Conservation (phyloP, 257 asterid genomes). For the Knoxia roxburghii region DNA sequence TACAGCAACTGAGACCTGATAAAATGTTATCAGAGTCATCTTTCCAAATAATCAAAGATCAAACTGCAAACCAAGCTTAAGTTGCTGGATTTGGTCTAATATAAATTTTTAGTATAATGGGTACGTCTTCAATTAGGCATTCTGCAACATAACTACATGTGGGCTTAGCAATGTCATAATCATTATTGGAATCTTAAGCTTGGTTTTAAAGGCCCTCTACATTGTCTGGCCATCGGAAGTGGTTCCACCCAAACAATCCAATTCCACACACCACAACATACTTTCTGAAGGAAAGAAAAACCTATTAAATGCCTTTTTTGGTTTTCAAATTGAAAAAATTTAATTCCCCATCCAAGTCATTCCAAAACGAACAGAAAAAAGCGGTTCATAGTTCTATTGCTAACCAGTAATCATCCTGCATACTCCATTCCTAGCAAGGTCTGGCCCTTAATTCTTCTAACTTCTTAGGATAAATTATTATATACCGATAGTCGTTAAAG, state of each 20-base stretch:
- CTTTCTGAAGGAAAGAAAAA: neutral
- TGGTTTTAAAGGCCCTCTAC: neutral
- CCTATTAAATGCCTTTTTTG: neutral
- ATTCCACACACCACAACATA: neutral
- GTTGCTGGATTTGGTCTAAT: neutral
- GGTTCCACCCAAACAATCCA: neutral
- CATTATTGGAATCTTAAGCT: neutral
- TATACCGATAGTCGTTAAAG: neutral
- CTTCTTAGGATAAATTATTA: neutral
- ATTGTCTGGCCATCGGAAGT: neutral
- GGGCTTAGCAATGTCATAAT: neutral
- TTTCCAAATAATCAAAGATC: neutral
- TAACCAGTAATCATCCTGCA: neutral
- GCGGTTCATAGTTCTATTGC: neutral
- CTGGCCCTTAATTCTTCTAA: neutral
- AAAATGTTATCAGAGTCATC: neutral
- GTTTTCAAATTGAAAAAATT: neutral
- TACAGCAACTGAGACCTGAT: slow-evolving; percentile 67
- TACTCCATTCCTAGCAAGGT: neutral
- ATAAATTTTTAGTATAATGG: neutral
- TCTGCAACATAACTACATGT: neutral
- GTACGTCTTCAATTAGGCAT: neutral
- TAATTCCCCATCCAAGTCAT: too few relatives aligned
- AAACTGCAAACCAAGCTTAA: neutral
- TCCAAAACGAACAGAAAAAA: neutral